Conservation (phyloP, 2,329 filamentous ascomycete genomes). For the Aschersonia sp. region DNA sequence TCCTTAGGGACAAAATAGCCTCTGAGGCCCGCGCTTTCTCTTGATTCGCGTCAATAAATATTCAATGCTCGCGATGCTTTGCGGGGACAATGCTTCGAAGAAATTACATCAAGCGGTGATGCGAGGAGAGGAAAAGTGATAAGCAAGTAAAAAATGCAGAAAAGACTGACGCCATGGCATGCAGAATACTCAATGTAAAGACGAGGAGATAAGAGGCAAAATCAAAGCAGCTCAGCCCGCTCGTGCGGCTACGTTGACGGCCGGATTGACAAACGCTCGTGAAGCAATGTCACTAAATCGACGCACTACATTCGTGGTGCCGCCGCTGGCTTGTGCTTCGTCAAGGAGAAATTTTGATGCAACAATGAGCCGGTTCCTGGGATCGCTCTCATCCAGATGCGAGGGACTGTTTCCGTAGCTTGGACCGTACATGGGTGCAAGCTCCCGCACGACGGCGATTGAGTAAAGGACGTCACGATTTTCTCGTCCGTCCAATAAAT, state of each 20-base stretch:
- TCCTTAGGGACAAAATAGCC: too few relatives aligned
- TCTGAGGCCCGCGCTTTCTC: too few relatives aligned
- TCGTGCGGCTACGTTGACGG: conserved; percentile 27
- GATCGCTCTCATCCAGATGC: conserved; percentile 51
- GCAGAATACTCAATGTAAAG: background rate
- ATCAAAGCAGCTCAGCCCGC: conserved; percentile 3
- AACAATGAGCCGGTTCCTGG: conserved; percentile 51
- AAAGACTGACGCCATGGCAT: too few relatives aligned
- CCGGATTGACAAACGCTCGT: conserved; percentile 41
- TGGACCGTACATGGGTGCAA: conserved; percentile 50
- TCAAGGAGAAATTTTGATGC: conserved; percentile 57
- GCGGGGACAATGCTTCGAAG: too few relatives aligned
- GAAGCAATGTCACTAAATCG: conserved; percentile 55
- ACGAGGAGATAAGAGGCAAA: background rate
- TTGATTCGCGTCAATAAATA: too few relatives aligned
- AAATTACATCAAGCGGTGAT: too few relatives aligned
- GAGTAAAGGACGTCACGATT: conserved; percentile 87
- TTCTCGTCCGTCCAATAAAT: conserved; percentile 64
- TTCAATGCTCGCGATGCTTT: too few relatives aligned
- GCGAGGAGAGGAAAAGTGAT: too few relatives aligned
- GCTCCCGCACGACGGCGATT: conserved; percentile 64
- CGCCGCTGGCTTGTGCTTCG: conserved; percentile 47
- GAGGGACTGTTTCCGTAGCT: conserved; percentile 42
- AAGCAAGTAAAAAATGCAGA: too few relatives aligned
- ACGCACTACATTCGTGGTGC: conserved; percentile 60